Evolutionary conservation across 2,329 filamentous ascomycete genomes (phyloP).

Genomic region (Colletotrichum nymphaeae): DNA sequence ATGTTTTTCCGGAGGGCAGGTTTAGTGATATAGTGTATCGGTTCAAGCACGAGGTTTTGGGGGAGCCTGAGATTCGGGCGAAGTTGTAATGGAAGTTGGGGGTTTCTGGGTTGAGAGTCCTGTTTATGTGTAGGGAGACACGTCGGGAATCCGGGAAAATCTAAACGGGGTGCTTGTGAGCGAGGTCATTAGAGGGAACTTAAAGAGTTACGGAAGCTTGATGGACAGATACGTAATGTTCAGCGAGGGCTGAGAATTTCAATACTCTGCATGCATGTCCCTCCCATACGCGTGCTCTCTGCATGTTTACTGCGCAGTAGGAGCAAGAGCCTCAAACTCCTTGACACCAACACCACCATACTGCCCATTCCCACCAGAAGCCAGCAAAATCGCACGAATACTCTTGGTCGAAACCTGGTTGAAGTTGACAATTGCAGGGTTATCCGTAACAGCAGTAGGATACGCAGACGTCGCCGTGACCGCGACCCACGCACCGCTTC

Average conservation of each 20-base stretch:
- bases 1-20: background rate
- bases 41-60: background rate
- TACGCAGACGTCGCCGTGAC: constrained; percentile 39
- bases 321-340: constrained; percentile 19
- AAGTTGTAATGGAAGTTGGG: background rate
- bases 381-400: constrained; percentile 38
- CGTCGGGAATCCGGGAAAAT: too few relatives aligned
- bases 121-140: background rate
- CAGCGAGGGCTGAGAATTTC: background rate
- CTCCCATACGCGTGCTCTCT: background rate
- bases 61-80: background rate
- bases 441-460: constrained; percentile 41
- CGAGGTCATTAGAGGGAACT: background rate
- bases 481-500: constrained; percentile 35
- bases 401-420: constrained; percentile 39
- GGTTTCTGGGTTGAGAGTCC: too few relatives aligned
- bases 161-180: too few relatives aligned
- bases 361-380: constrained; percentile 35
- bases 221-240: background rate
- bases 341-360: constrained; percentile 12
- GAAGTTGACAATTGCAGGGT: constrained; percentile 43
- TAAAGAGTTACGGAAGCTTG: background rate
- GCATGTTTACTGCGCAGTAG: background rate
- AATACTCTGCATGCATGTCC: background rate
- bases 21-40: background rate